phyloP scores from a whole-genome alignment of 192 early-diverging fungal species.

The Coemansia sp. region DNA sequence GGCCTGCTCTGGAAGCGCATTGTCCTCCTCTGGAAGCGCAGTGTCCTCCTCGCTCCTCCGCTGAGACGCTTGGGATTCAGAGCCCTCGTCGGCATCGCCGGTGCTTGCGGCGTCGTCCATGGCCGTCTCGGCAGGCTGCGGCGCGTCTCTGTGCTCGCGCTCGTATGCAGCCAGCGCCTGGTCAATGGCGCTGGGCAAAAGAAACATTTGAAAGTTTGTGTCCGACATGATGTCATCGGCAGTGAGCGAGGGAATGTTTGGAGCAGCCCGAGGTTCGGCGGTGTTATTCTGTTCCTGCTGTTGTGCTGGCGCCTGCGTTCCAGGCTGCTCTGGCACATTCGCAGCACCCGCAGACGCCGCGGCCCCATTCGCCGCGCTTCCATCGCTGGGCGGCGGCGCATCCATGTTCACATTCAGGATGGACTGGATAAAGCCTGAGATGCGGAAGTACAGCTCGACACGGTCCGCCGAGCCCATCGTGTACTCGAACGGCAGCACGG shows the following conservation, averaged over 20 bases:
- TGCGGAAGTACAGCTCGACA: not conserved
- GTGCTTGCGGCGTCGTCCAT: not conserved
- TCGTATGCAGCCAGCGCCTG: conserved; percentile 30
- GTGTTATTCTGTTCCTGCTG: not conserved
- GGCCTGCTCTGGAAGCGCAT: not conserved
- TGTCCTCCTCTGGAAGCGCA: not conserved
- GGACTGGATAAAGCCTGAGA: not conserved
- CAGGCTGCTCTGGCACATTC: not conserved
- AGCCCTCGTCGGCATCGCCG: too few species aligned
- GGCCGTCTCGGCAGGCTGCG: not conserved
- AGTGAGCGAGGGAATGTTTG: not conserved
- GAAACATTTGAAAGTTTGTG: conserved; percentile 36
- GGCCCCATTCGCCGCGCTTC: too few species aligned
- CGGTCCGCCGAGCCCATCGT: not conserved
- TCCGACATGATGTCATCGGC: not conserved
- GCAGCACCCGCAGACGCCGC: too few species aligned
- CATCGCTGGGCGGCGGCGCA: too few species aligned
- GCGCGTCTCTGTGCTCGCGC: not conserved
- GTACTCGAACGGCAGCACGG: not conserved
- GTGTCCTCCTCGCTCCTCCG: too few species aligned
- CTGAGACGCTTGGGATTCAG: too few species aligned
- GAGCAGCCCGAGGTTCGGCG: not conserved
- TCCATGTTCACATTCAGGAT: too few species aligned
- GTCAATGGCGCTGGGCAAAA: conserved; percentile 44
- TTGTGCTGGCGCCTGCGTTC: not conserved